Percentiles rank a stretch among this genome's conserved stretches.
phyloP scores from a whole-genome alignment of 1,139 yeast genomes.

The Geotrichum cucujoidarum region DNA sequence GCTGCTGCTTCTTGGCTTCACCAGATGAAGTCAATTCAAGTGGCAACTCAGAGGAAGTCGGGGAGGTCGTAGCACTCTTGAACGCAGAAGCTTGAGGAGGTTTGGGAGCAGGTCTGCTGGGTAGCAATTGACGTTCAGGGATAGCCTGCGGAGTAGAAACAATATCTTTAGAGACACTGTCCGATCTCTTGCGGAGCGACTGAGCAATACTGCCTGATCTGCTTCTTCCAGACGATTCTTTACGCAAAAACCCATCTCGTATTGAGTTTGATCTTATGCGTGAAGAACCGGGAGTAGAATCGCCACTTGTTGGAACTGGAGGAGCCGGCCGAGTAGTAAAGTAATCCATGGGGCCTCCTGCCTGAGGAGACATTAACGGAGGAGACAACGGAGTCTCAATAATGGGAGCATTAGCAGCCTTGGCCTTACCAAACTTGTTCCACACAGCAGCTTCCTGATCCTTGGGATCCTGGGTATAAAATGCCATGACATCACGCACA shows the following conservation, averaged over 20 bases:
- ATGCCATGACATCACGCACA: constrained; percentile 86
- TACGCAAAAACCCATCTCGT: constrained; percentile 16
- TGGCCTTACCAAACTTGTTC: constrained; percentile 57
- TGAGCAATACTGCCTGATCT: constrained; percentile 19
- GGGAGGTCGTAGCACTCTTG: constrained; percentile 3
- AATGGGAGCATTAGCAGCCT: constrained; percentile 31
- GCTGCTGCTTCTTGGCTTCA: constrained; percentile 10
- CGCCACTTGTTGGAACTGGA: constrained; percentile 7
- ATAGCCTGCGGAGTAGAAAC: constrained; percentile 15
- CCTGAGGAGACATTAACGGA: background rate
- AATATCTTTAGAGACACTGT: constrained; percentile 14
- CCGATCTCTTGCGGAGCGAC: constrained; percentile 17
- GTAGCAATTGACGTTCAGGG: constrained; percentile 43
- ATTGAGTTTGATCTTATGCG: constrained; percentile 17
- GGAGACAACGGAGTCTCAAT: constrained; percentile 10
- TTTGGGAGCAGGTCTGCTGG: constrained; percentile 66
- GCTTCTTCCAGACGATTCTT: constrained; percentile 15
- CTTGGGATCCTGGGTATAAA: constrained; percentile 62
- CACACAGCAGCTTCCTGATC: constrained; percentile 66
- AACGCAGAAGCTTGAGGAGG: constrained; percentile 33
- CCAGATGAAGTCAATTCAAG: constrained; percentile 1
- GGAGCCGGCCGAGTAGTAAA: constrained; percentile 18
- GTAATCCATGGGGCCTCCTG: constrained; percentile 3
- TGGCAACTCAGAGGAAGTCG: background rate
- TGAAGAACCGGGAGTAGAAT: background rate